These are phyloP conservation scores for Rhynchospora tenuis DNA, from an alignment of 176 grass and related monocot species.

Conservation along the genomic window DNA sequence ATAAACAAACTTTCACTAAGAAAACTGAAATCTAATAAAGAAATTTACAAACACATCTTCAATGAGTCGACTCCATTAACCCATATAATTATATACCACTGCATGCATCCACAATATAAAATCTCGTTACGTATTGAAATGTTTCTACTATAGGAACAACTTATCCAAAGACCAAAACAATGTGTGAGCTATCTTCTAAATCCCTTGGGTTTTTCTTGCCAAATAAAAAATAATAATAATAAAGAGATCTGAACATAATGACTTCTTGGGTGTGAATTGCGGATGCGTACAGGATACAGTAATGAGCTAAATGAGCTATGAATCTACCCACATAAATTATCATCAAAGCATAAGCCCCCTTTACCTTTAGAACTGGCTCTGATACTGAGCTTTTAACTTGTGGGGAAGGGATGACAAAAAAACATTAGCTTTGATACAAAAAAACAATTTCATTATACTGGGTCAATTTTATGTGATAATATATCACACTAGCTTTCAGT, in stretches of 20 bases:
- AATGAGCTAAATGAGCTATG: neutral
- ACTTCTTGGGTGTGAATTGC: neutral
- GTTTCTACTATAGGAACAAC: neutral
- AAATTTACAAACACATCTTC: conserved; percentile 18
- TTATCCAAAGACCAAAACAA: neutral
- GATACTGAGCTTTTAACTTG: too few relatives aligned
- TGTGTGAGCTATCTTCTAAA: neutral
- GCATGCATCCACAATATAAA: conserved; percentile 38
- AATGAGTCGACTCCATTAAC: conserved; percentile 28
- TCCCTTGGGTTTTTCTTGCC: neutral
- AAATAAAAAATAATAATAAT: neutral
- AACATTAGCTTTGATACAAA: too few relatives aligned
- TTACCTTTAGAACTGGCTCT: too few relatives aligned
- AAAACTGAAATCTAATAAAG: conserved; percentile 2
- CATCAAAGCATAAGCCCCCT: neutral
- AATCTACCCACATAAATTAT: neutral
- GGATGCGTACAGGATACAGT: neutral
- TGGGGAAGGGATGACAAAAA: too few relatives aligned
- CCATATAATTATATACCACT: conserved; percentile 98
- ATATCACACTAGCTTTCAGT: too few relatives aligned
- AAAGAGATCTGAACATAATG: neutral
- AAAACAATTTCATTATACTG: too few relatives aligned
- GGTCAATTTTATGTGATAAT: too few relatives aligned
- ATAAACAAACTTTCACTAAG: conserved; percentile 5
- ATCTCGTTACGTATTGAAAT: conserved; percentile 4